A percentile compares a stretch with the other conserved stretches of the same genome.
phyloP scores from a whole-genome alignment of 2,329 filamentous ascomycete species.

The Chaetomium olivaceum region DNA sequence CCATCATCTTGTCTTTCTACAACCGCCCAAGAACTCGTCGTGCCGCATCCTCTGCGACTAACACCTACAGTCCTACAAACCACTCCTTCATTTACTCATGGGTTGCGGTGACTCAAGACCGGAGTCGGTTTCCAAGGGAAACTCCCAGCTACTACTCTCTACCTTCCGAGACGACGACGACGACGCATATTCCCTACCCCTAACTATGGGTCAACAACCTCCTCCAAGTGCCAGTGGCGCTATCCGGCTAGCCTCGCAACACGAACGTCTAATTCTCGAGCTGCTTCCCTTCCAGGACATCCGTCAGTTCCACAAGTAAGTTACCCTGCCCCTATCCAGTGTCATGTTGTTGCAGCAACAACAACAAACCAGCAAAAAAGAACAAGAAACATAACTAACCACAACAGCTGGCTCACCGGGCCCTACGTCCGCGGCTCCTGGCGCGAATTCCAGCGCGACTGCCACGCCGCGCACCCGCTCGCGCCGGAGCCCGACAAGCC shows the following conservation, averaged over 20 bases:
- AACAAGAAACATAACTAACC: background rate
- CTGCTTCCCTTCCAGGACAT: slow-evolving; percentile 42
- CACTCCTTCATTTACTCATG: slow-evolving; percentile 1
- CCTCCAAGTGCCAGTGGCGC: background rate
- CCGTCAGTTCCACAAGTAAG: slow-evolving; percentile 38
- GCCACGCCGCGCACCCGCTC: slow-evolving; percentile 30
- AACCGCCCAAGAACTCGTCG: background rate
- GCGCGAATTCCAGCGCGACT: slow-evolving; percentile 42
- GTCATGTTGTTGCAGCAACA: background rate
- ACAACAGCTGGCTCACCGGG: slow-evolving; percentile 37
- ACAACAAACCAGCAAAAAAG: background rate
- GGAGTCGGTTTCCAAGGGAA: slow-evolving; percentile 1
- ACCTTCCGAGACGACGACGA: background rate
- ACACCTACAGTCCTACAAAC: background rate
- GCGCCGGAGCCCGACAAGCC: slow-evolving; percentile 39
- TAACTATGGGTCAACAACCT: slow-evolving; percentile 21
- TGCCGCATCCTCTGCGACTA: background rate
- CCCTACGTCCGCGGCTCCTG: slow-evolving; percentile 40
- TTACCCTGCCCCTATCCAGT: too few relatives aligned
- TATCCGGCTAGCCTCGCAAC: slow-evolving; percentile 35
- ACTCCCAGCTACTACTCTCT: slow-evolving; percentile 8
- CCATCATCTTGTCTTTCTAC: background rate
- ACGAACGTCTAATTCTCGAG: slow-evolving; percentile 44
- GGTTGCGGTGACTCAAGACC: slow-evolving; percentile 22
- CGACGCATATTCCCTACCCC: background rate